phyloP scores from a whole-genome alignment of 805 yeast genomes.

The Ogataea sp. region DNA sequence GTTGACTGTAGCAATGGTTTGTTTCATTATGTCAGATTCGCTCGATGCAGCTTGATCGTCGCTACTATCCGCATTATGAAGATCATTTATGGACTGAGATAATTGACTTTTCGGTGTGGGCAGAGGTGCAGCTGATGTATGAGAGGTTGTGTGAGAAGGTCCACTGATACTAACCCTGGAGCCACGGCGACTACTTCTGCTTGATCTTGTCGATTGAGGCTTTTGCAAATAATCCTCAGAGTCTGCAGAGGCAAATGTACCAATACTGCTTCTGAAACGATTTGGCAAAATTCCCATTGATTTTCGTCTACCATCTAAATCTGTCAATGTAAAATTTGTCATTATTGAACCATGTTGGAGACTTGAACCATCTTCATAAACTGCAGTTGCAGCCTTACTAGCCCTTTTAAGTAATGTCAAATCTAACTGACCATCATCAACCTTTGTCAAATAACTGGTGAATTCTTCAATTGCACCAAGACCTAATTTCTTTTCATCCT shows the following conservation, averaged over 20 bases:
- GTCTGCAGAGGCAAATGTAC: slow-evolving; percentile 1
- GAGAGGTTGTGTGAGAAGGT: neutral
- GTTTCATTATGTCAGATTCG: slow-evolving; percentile 8
- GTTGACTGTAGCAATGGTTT: slow-evolving; percentile 7
- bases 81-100: neutral
- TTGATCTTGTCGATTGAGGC: neutral
- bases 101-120: neutral
- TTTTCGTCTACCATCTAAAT: neutral
- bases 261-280: slow-evolving; percentile 4
- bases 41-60: slow-evolving; percentile 5
- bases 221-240: neutral
- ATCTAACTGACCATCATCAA: slow-evolving; percentile 63
- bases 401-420: slow-evolving; percentile 42
- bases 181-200: slow-evolving; percentile 4
- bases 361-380: slow-evolving; percentile 4
- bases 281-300: slow-evolving; percentile 1
- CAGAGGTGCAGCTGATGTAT: too few relatives aligned
- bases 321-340: neutral
- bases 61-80: neutral
- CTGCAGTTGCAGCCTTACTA: slow-evolving; percentile 22
- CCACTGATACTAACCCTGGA: slow-evolving; percentile 1
- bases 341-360: slow-evolving; percentile 1
- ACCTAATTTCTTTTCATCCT: slow-evolving; percentile 10
- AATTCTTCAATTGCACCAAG: slow-evolving; percentile 34
- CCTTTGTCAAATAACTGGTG: slow-evolving; percentile 46